Base-by-base conservation (phyloP, 2,329 filamentous ascomycete species). In the Colletotrichum sp. region DNA sequence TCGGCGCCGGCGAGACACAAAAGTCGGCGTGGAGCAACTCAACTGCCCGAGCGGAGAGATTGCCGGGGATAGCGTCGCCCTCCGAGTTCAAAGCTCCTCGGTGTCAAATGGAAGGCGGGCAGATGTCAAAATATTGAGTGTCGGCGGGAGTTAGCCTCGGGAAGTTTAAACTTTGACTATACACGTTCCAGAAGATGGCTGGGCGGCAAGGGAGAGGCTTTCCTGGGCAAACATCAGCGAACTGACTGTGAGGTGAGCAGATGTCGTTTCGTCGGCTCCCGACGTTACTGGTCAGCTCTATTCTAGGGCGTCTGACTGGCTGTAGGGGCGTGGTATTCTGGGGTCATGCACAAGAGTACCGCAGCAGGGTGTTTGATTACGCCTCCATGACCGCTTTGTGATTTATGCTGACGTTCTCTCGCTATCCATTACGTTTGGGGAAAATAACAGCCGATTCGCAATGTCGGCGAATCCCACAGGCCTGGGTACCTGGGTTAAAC, bases 11-110 rank as follows among this genome's bases (percentile, higher is more conserved):
- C 34, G 61, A 67, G 22, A 60, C 15, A 71, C 25, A 39, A 27
- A 36, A 25, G n/a, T 55, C 69, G 69, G 69, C 39, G 55, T 57
- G 75, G 75, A 71, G 75, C 44, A 75, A 75, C 66, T 65, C 13
- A 59, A 68, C 22, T 22, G 72, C 39, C 74, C 67, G 66, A 77
- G 15, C 44, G 67, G 55, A 63, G 30, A 25, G 25, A 34, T 34
- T 48, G 34, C n/a, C 25, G 60, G 28, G 25, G 61, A 32, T 25
- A 30, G 27, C 12, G 44, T 52, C 44, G 16, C 6, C 59, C 22
- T 34, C 59, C 30, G 57, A 63, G 32, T 52, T 22, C 44, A 52
- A 52, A 52, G 44, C 44, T 59, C 15, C 22, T 59, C 15, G 7
- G 30, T 39, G 22, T 28, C 27, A 30, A 25, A 22, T 28, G 25